Evolutionary conservation across 345 rosid species (phyloP), one percentile per base, ranked within the genome.

Genomic region (Aegle marmelos): DNA sequence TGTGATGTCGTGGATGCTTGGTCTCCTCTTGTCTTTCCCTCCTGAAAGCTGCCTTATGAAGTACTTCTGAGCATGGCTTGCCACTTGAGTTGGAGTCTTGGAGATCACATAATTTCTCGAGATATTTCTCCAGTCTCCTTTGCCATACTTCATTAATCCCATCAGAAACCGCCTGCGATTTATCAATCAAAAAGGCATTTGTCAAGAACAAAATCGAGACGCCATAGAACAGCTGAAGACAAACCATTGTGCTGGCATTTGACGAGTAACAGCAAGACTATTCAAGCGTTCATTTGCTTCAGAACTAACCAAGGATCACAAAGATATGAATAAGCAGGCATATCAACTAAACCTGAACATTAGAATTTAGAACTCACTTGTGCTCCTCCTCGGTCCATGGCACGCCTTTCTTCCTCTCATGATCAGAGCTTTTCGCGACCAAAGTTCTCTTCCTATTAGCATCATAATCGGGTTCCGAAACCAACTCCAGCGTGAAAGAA

Each of bases 371-470:
- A 36, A 82, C 21, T 69, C 48, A 94, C 99, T 97, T 92, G 90
- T 96, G 99, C 66, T 96, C 99, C 50, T 92, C 98, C 80, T 96
- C 93, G 21, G 99, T 96, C 99, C 99, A 96, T 5, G 97, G 98
- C n/a, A 92, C 92, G 3, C 98, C 99, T 77, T 91, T 96, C 86
- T 90, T 94, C 76, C 97, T 89, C 72, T 91, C 97, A 14, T 94
- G 97, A 76, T 96, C 98, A 81, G 71, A 60, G 58, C 76, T 82
- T 79, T 83, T 88, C 16, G 78, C 72, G 45, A 83, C 86, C 16
- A 53, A 68, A 75, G 92, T 57, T 70, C 87, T 86, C 82, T 92
- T 96, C 58, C 98, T 83, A 60, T 53, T 82, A 0, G 80, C 83
- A 53, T 89, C 88, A 68, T 82, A 84, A 78, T 75, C 84, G 25